Percentiles rank a stretch among this genome's conserved stretches.
Evolutionary conservation across 805 yeast species (phyloP).

Genomic region (Kodamaea sagamina): DNA sequence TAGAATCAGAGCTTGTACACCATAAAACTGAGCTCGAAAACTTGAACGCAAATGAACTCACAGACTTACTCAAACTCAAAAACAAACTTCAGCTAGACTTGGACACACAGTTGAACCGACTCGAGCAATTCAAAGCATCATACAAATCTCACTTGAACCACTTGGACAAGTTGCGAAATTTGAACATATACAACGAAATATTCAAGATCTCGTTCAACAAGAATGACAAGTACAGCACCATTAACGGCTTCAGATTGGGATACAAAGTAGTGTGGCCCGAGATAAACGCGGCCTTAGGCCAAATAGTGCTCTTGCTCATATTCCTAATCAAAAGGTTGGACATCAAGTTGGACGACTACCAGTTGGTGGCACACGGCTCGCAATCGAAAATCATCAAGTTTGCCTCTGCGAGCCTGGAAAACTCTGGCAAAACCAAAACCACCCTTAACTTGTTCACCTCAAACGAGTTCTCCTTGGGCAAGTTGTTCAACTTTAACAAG

Average conservation of each 20-base stretch:
- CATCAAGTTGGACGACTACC: constrained; percentile 58
- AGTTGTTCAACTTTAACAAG: constrained; percentile 70
- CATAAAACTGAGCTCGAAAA: constrained; percentile 42
- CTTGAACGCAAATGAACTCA: constrained; percentile 45
- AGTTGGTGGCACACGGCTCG: constrained; percentile 80
- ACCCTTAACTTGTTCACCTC: constrained; percentile 61
- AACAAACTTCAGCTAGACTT: constrained; percentile 61
- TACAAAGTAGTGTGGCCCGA: constrained; percentile 83
- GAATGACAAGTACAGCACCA: constrained; percentile 76
- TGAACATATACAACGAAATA: constrained; percentile 81
- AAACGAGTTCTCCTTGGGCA: constrained; percentile 72
- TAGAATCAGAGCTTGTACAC: constrained; percentile 50
- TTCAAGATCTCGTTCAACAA: constrained; percentile 77
- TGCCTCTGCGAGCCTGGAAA: constrained; percentile 21
- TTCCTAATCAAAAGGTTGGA: constrained; percentile 62
- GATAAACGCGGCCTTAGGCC: constrained; percentile 89
- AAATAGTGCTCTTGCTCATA: constrained; percentile 65
- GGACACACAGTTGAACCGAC: constrained; percentile 50
- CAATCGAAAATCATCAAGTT: constrained; percentile 70
- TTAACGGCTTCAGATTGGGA: constrained; percentile 85
- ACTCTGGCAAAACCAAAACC: constrained; percentile 26
- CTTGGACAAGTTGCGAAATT: constrained; percentile 66
- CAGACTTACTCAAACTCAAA: constrained; percentile 46
- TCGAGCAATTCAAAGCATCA: constrained; percentile 63
- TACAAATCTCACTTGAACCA: constrained; percentile 64